Percentiles rank a stretch among this genome's conserved stretches.
Conservation (phyloP, 1,284 basidiomycete species). For the Fomes fomentarius region DNA sequence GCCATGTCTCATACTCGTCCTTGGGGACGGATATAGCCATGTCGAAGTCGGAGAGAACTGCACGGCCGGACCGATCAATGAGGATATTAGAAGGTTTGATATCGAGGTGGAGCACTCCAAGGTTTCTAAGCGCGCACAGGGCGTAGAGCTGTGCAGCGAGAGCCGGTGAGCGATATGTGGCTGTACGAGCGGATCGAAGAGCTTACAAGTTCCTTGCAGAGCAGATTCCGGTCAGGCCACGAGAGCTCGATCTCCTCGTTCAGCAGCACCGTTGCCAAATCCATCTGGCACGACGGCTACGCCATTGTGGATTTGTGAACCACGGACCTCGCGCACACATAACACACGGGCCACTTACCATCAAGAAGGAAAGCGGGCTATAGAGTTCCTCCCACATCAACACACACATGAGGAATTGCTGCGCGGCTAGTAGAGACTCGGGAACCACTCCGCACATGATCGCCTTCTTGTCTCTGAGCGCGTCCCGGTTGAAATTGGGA, state of each 20-base stretch:
- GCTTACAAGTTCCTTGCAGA: slow-evolving; percentile 5
- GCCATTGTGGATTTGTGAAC: no score
- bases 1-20: slow-evolving; percentile 34
- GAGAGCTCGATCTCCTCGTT: background rate
- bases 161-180: no score
- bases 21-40: slow-evolving; percentile 34
- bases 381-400: no score
- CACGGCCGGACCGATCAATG: slow-evolving; percentile 22
- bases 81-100: slow-evolving; percentile 33
- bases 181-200: background rate
- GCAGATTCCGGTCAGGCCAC: background rate
- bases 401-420: no score
- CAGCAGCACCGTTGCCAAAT: background rate
- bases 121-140: slow-evolving; percentile 18
- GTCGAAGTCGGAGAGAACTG: slow-evolving; percentile 28
- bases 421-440: no score
- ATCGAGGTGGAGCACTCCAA: slow-evolving; percentile 27
- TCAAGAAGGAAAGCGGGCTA: no score
- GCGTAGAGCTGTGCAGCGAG: slow-evolving; percentile 20
- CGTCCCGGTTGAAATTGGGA: no score
- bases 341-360: no score
- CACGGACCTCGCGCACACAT: no score
- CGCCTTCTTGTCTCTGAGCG: no score
- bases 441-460: no score
- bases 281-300: background rate